These are phyloP conservation scores for Citrus reticulata DNA, from an alignment of 345 rosid species.

Conservation along the genomic window DNA sequence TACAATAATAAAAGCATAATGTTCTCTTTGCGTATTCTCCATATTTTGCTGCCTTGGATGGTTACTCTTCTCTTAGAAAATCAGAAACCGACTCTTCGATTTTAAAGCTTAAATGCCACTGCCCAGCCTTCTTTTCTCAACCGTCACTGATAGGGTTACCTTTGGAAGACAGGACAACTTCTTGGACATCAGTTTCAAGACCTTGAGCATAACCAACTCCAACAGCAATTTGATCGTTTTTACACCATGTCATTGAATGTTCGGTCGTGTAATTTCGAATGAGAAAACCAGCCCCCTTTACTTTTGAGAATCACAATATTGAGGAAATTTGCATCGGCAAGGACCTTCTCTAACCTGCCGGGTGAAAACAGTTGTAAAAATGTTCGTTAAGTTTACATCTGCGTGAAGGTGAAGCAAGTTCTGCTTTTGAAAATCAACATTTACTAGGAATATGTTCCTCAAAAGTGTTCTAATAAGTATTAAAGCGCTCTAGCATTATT, in stretches of 20 bases:
- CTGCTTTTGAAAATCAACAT: neutral
- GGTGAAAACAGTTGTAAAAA: neutral
- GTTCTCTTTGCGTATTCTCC: neutral
- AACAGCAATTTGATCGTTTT: neutral
- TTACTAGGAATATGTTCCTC: neutral
- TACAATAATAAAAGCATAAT: neutral
- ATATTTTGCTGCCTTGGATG: neutral
- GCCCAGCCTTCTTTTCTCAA: neutral
- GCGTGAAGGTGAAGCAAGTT: no score
- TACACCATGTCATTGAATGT: neutral
- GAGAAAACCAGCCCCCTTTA: neutral
- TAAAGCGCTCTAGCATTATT: neutral
- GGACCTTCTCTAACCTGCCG: conserved; percentile 70
- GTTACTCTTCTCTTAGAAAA: neutral
- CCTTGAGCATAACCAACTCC: neutral
- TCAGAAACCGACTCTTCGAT: neutral
- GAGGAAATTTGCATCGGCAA: conserved; percentile 71
- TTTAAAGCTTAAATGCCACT: neutral
- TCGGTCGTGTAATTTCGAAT: neutral
- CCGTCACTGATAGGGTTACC: neutral
- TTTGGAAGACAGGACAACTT: neutral
- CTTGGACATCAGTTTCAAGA: neutral
- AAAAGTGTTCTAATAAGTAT: neutral
- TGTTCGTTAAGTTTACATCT: no score
- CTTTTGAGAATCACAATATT: conserved; percentile 63